Conservation (phyloP, 1,284 basidiomycete species). For the Abortiporus biennis region DNA sequence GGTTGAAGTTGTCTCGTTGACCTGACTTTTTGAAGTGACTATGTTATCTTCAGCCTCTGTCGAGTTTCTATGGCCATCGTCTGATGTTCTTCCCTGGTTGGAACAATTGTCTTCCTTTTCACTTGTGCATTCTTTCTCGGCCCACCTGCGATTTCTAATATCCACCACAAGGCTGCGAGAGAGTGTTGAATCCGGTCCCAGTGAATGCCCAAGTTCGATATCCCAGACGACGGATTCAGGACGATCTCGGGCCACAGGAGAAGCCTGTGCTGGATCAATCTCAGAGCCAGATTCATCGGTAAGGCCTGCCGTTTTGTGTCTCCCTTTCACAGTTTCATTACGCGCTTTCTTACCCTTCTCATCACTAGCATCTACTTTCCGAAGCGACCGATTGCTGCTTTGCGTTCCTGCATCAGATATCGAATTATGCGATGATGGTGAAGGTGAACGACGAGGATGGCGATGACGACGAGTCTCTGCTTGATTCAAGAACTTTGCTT, state of each 20-base stretch:
- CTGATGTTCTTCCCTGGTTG: no score
- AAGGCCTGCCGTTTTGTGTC: neutral
- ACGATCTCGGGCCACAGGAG: neutral
- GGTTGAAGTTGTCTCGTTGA: no score
- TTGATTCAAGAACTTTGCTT: no score
- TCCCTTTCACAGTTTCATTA: neutral
- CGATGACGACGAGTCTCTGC: conserved; percentile 20
- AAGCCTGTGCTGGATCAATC: no score
- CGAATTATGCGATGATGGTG: conserved; percentile 41
- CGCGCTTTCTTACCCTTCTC: neutral
- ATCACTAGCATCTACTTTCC: neutral
- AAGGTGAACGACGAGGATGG: conserved; percentile 23
- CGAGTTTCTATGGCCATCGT: no score
- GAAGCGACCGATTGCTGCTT: neutral
- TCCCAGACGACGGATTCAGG: conserved; percentile 54
- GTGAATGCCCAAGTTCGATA: conserved; percentile 41
- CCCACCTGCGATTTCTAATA: conserved; percentile 14
- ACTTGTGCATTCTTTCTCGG: no score
- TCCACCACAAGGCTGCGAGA: conserved; percentile 21
- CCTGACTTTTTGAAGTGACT: no score
- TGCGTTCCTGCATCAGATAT: no score
- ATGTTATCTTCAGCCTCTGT: no score
- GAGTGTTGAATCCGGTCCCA: neutral
- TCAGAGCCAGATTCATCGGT: neutral
- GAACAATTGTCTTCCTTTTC: no score